Base-by-base conservation (phyloP, 2,329 filamentous ascomycete species). In the Teratosphaeria viscida region DNA sequence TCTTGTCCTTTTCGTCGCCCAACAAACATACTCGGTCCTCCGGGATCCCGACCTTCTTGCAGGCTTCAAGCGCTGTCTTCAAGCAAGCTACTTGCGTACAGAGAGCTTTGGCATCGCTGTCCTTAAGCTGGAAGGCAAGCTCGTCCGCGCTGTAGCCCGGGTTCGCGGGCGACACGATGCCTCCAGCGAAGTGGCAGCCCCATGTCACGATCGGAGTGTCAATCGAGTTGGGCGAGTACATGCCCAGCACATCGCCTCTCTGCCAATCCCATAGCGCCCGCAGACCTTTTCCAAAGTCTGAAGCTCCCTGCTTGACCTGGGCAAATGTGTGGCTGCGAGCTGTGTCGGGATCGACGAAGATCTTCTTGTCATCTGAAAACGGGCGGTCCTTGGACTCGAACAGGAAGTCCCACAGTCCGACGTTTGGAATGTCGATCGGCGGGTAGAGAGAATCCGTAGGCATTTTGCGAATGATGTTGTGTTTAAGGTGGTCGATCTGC, bases 151-250 rank as follows among this genome's bases (percentile, higher is more conserved):
- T 95, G 75, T 96, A 96, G 3, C 85, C 85, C 23, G 92, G 91
- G 70, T 96, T 96, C 2, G 90, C 91, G 14, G 92, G 90, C n/a
- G 87, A 90, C 11, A 90, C 76, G 57, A 90, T 78, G 34, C 89
- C 91, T 54, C 91, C 92, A 0, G 90, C 88, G 88, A 90, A 96
- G 64, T 88, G 84, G 10, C 84, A 81, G 32, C 91, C 92, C 78
- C 89, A 89, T 73, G 83, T 89, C 57, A 91, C 74, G 14, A 57
- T 78, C 0, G 90, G 86, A 0, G 87, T 90, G 72, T 96, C 92
- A 70, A 96, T 87, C 72, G 82, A 85, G 72, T 97, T 96, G 32
- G 91, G 89, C 3, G 89, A 86, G 78, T 87, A 96, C 58, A 96
- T 79, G 11, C 82, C 88, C 26, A 96, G 79, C 1, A 94, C 89